A percentile compares a stretch with the other conserved stretches of the same genome.
Evolutionary conservation across 2,329 filamentous ascomycete species (phyloP).

Genomic region (Trichothecium roseum): DNA sequence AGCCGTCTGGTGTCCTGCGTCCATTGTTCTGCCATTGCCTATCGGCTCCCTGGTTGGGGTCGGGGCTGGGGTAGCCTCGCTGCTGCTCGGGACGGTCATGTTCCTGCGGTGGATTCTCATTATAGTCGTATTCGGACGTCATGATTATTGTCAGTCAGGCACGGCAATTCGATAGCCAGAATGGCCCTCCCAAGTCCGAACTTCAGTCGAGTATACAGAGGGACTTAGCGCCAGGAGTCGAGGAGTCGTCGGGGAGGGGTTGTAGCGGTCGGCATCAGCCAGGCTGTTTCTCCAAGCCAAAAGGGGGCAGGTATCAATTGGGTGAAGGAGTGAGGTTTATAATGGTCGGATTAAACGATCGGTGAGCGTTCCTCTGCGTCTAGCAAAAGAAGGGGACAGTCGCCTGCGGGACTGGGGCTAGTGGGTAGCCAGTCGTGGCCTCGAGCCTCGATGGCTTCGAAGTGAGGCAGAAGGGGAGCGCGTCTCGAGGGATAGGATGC

Average conservation of each 20-base stretch:
- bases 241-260: slow-evolving; percentile 20
- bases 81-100: slow-evolving; percentile 18
- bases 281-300: neutral
- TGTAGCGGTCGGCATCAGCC: slow-evolving; percentile 26
- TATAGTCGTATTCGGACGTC: slow-evolving; percentile 34
- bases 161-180: slow-evolving; percentile 12
- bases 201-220: slow-evolving; percentile 6
- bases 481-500: too few species aligned
- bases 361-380: too few species aligned
- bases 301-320: neutral
- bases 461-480: too few species aligned
- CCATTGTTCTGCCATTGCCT: slow-evolving; percentile 24
- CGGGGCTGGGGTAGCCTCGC: slow-evolving; percentile 16
- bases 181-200: slow-evolving; percentile 15
- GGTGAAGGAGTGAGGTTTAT: neutral
- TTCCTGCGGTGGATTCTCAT: slow-evolving; percentile 25
- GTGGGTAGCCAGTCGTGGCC: too few species aligned
- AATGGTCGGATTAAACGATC: neutral
- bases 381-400: too few species aligned
- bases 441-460: too few species aligned
- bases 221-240: slow-evolving; percentile 20
- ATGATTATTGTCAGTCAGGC: slow-evolving; percentile 15
- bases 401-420: too few species aligned
- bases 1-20: slow-evolving; percentile 24
- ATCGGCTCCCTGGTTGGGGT: slow-evolving; percentile 20